Evolutionary conservation across 768 basidiomycete genomes (phyloP), one percentile per base, ranked within the genome.

Genomic region (Tulasnella sp.): DNA sequence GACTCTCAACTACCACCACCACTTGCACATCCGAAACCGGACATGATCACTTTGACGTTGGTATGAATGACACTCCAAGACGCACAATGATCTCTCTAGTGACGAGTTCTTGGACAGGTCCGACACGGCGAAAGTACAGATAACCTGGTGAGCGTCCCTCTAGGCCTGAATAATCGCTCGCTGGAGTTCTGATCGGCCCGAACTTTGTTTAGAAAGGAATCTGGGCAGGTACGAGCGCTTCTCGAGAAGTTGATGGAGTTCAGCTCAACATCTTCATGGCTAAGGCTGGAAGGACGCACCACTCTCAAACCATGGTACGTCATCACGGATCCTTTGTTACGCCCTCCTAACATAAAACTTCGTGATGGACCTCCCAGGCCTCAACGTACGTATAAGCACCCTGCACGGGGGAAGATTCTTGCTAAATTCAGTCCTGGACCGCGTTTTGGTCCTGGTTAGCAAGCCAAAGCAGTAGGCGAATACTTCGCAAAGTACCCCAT

Each of bases 201-300:
- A 64, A 12, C 3, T 38, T 25, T 67, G 34, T 39, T 25, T 40
- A 77, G 77, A 75, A 70, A 52, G 31, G 42, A 29, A 37, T 69
- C 69, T 78, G 77, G 77, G 64, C 77, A 31, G 75, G 75, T 76
- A 49, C 8, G 75, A 22, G 17, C 9, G 19, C 36, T 38, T 40
- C 42, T 36, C 25, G n/a, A n/a, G 37, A 45, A 39, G 2, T 1
- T 5, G 11, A 34, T 52, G 29, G 5, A 74, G 36, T 3, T 25
- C 25, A 25, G 67, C 67, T 38, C 40, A 70, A 19, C 19, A 40
- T 12, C 31, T 29, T 36, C 75, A 71, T 15, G 22, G 75, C n/a
- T 37, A 19, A 76, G 83, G 83, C 8, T 82, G 81, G 80, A 79
- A 82, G 9, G 82, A 84, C 77, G 82, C 83, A 7, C 82, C 82